Base-by-base conservation (phyloP, 345 rosid genomes). In the Microthlaspi erraticum region DNA sequence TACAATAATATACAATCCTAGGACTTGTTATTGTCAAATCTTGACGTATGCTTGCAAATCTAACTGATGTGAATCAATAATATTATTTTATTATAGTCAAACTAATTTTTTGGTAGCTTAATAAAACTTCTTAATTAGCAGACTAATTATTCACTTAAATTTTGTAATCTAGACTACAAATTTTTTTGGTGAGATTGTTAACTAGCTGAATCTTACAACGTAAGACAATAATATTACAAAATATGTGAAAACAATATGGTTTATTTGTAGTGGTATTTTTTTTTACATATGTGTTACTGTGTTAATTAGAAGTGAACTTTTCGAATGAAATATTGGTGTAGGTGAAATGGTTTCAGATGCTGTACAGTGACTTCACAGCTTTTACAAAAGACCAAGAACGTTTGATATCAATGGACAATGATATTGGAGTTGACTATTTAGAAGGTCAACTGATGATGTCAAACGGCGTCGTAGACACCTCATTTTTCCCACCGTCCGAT, bases 291-390 rank as follows among this genome's bases (percentile, higher is more conserved):
- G 16, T 66, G 36, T 17, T 10, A 18, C n/a, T n/a, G 41, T 43
- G 50, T 26, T 39, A 43, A 43, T 33, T 55, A 68, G 10, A 68
- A n/a, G 34, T 37, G 29, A 10, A 7, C 4, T 37, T 23, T 37
- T 23, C 29, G 55, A 31, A 31, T 34, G 23, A 55, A 16, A 32
- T 42, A 20, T 20, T 20, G 68, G 45, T 64, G 81, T 77, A 91
- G 97, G 99, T 82, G 60, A 94, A 86, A 78, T 89, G 99, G 97
- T 84, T 94, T 58, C 82, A 84, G 70, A 85, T 91, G 77, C 83
- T 94, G 16, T 94, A 94, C 81, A 74, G 82, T 34, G 90, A 93
- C 78, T 94, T 89, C 76, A 41, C 77, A 43, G 75, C 85, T 73
- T 91, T 94, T 73, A 45, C 88, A 44, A 77, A 74, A 73, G 99